Percentiles rank a stretch among this genome's conserved stretches.
phyloP scores from a whole-genome alignment of 345 rosid genomes.

The Turnera subulata region DNA sequence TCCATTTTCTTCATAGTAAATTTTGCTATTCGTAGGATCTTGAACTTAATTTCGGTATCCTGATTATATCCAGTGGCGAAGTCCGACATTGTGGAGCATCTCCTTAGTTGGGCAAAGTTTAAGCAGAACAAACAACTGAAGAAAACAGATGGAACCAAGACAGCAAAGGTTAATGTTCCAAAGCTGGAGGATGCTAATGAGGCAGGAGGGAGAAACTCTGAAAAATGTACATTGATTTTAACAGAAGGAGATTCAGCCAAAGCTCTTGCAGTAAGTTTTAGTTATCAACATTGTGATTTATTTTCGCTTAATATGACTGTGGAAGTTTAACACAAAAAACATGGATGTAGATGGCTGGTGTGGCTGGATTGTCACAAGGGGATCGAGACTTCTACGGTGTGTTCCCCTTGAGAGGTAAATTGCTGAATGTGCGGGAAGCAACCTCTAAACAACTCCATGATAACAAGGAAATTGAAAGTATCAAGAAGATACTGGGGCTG shows the following conservation, averaged over 20 bases:
- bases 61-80: slow-evolving; percentile 52
- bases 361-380: slow-evolving; percentile 39
- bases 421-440: slow-evolving; percentile 96
- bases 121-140: slow-evolving; percentile 83
- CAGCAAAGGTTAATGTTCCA: slow-evolving; percentile 50
- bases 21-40: background rate
- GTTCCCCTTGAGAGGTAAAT: slow-evolving; percentile 88
- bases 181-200: slow-evolving; percentile 92
- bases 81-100: slow-evolving; percentile 71
- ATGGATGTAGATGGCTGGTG: slow-evolving; percentile 83
- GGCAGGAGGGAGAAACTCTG: slow-evolving; percentile 81
- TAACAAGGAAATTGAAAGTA: slow-evolving; percentile 74
- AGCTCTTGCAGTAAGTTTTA: slow-evolving; percentile 75
- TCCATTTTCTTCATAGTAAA: background rate
- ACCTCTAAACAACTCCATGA: slow-evolving; percentile 71
- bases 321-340: too few relatives aligned
- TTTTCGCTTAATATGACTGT: too few relatives aligned
- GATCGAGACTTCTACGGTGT: slow-evolving; percentile 75
- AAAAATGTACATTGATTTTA: slow-evolving; percentile 76
- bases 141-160: slow-evolving; percentile 87
- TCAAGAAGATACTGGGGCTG: slow-evolving; percentile 92
- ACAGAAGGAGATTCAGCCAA: slow-evolving; percentile 99
- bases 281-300: background rate
- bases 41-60: background rate
- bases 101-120: slow-evolving; percentile 89